Base-by-base conservation (phyloP, 108 stramenopile species). In the Pseudonitzschia pungens region DNA sequence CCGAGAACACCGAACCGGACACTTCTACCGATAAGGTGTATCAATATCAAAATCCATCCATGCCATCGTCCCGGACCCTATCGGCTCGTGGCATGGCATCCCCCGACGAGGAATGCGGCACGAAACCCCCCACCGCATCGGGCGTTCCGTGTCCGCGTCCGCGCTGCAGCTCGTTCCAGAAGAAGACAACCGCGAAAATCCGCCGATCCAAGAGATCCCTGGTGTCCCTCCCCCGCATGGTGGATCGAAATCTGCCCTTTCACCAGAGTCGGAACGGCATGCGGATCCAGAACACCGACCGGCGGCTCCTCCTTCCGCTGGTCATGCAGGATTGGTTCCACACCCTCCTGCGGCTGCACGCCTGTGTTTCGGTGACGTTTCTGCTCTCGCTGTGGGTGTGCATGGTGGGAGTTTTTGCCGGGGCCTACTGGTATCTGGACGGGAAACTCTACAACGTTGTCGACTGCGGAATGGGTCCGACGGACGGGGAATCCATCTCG, bases 281-380 rank as follows among this genome's bases (percentile, higher is more conserved):
- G 0, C 41, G 44, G 6, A 75, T 91, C 9, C 57, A 71, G 16
- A 78, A 87, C 54, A 42, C 69, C 2, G 69, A 69, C 31, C 42
- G 40, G 0, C 16, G 26, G 4, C 24, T 16, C 4, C 24, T 67
- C 9, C 75, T 26, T 43, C 44, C 50, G 2, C 55, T 87, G 1
- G 36, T 79, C n/a, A 40, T 74, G 9, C 62, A 80, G 32, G 87
- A 96, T 79, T 92, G 87, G 90, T 96, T 91, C 69, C 94, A 96
- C 72, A 85, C 87, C 14, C 60, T 92, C 6, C 72, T 96, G 55
- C 60, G 89, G 20, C 68, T 76, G 28, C 79, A 76, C 8, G 86
- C 89, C 9, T 36, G 45, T 21, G 41, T 69, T 1, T 74, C 79
- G 12, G 18, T 85, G 2, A 65, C 77, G 15, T 26, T 83, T 16